Evolutionary conservation across 768 basidiomycete species (phyloP).

Genomic region (Hydnum rufescens): DNA sequence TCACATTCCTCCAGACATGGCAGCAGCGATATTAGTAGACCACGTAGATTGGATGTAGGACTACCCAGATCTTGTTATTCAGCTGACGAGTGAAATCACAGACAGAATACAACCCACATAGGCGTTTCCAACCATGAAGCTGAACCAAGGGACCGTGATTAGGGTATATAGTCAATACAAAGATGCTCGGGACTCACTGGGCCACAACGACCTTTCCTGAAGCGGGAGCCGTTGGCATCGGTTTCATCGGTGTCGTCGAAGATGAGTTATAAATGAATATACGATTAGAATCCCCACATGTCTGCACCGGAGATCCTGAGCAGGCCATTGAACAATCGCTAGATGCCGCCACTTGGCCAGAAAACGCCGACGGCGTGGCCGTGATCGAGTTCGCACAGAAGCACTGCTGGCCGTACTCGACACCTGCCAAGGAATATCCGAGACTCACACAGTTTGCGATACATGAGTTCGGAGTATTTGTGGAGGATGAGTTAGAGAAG

Average conservation of each 20-base stretch:
- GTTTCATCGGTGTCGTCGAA: background rate
- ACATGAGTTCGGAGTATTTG: background rate
- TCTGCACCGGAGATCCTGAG: constrained; percentile 4
- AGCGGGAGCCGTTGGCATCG: background rate
- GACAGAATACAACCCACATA: constrained; percentile 5
- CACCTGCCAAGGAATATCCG: constrained; percentile 6
- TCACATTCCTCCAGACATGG: constrained; percentile 7
- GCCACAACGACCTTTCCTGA: constrained; percentile 3
- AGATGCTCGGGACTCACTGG: constrained; percentile 1
- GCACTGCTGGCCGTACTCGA: constrained; percentile 4
- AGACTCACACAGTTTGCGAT: background rate
- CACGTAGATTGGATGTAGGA: constrained; percentile 7
- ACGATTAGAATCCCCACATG: constrained; percentile 5
- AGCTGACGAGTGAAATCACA: background rate
- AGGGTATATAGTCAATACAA: constrained; percentile 1
- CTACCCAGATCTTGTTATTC: background rate
- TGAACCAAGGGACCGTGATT: background rate
- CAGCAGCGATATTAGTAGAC: constrained; percentile 8
- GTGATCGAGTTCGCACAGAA: background rate
- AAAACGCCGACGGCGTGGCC: background rate
- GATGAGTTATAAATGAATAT: constrained; percentile 3
- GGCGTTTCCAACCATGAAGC: constrained; percentile 10
- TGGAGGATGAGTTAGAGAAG: background rate
- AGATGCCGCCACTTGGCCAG: background rate
- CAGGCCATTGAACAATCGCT: constrained; percentile 6